Base-by-base conservation (phyloP, 768 basidiomycete species). In the Phanerodontia chrysosporium region DNA sequence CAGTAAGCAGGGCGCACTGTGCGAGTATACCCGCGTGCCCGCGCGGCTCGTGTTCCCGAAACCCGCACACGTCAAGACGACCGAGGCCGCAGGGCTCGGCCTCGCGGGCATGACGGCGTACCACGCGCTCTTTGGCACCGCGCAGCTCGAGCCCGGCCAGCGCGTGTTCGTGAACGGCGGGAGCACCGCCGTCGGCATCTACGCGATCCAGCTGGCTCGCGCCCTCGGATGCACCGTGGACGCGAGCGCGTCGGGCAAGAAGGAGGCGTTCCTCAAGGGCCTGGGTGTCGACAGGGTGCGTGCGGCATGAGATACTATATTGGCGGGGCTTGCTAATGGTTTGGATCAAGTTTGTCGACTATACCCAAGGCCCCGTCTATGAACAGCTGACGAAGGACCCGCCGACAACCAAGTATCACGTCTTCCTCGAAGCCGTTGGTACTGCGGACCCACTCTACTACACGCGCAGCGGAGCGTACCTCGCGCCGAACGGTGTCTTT, bases 141-240 rank as follows among this genome's bases (percentile, higher is more conserved):
- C 74, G 0, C 73, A 79, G 28, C 67, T 88, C n/a, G 80, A 87
- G 66, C 65, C 73, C 24, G 83, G 81, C 1, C 84, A 85, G 64
- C 76, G 78, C 1, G 73, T 92, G 3, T 80, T 91, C 63, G 74
- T 92, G 65, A 85, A 88, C 57, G 89, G 89, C 0, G 90, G 87
- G 3, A 85, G 84, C 52, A 82, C 85, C 1, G 72, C 83, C 13
- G 86, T 90, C 1, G 90, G 89, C 3, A 73, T 78, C n/a, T 80
- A 80, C 63, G 89, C 86, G 0, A 86, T 91, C 49, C 87, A 90
- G 68, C 67, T 90, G 10, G 87, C 89, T 8, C 91, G 90, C 66
- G 77, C 81, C 0, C 75, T 74, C 60, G 86, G 86, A 3, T 82
- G 82, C 56, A 73, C 61, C 3, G 87, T 90, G 4, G 74, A 80